Evolutionary conservation across 768 basidiomycete species (phyloP).

Genomic region (Mrakia blollopis): DNA sequence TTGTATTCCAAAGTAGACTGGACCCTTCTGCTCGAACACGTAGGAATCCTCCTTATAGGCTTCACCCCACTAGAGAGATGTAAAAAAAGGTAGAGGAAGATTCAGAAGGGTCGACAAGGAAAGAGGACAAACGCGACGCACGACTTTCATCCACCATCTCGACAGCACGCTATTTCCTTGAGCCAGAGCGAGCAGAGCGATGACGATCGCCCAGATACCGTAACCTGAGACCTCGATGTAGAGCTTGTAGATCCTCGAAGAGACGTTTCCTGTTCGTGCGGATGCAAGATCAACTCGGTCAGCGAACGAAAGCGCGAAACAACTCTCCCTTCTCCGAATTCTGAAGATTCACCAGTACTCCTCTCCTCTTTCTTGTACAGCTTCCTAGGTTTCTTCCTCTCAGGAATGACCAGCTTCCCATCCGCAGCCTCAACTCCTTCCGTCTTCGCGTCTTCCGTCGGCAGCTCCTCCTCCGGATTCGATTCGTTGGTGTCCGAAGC

Average conservation of each 20-base stretch:
- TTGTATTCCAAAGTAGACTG: not conserved
- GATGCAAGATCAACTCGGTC: not conserved
- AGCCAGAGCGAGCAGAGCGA: not conserved
- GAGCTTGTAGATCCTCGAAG: conserved; percentile 52
- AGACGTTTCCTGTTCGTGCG: conserved; percentile 33
- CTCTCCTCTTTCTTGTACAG: conserved; percentile 17
- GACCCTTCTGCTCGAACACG: not conserved
- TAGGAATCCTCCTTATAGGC: not conserved
- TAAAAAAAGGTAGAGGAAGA: not conserved
- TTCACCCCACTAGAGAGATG: not conserved
- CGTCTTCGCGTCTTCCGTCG: conserved; percentile 38
- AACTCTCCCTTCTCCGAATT: too few species aligned
- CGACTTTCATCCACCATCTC: not conserved
- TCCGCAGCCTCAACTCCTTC: conserved; percentile 45
- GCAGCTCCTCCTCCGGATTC: not conserved
- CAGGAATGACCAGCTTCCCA: conserved; percentile 43
- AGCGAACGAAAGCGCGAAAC: not conserved
- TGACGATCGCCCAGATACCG: conserved; percentile 13
- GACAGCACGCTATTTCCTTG: conserved; percentile 11
- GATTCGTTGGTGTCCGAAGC: conserved; percentile 32
- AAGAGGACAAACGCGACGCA: not conserved
- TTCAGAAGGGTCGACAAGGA: not conserved
- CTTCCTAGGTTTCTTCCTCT: conserved; percentile 34
- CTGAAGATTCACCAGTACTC: conserved; percentile 4
- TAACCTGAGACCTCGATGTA: conserved; percentile 43